These are phyloP conservation scores for Anacardium occidentale DNA, from an alignment of 345 rosid species.

Conservation along the genomic window DNA sequence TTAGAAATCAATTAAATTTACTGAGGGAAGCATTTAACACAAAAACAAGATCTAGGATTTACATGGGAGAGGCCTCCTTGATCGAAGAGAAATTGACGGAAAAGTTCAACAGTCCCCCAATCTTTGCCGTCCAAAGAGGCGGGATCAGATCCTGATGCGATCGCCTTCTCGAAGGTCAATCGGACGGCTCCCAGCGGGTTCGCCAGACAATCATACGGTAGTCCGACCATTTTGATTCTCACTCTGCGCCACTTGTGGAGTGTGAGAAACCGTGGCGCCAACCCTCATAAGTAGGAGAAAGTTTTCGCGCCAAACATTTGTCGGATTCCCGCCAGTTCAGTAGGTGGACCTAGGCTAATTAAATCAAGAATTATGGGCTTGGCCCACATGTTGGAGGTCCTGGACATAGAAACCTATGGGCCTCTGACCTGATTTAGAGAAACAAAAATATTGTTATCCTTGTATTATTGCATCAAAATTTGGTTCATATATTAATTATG, in stretches of 20 bases:
- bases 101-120: constrained; percentile 84
- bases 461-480: too few relatives aligned
- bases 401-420: too few relatives aligned
- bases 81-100: constrained; percentile 69
- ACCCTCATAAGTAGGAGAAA: background rate
- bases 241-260: background rate
- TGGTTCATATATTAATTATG: too few relatives aligned
- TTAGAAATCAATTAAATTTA: background rate
- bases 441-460: too few relatives aligned
- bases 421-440: too few relatives aligned
- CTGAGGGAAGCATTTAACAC: background rate
- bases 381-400: too few relatives aligned
- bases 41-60: background rate
- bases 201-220: constrained; percentile 66
- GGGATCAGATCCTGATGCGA: constrained; percentile 61
- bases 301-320: constrained; percentile 37
- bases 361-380: too few relatives aligned
- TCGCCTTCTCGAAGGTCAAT: constrained; percentile 65
- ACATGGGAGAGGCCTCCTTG: constrained; percentile 64
- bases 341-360: background rate
- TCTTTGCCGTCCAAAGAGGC: constrained; percentile 72
- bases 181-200: constrained; percentile 94
- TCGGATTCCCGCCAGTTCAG: constrained; percentile 34
- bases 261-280: background rate
- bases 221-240: constrained; percentile 63